Evolutionary conservation across 805 yeast genomes (phyloP), one percentile per base, ranked within the genome.

Genomic region (Maudiozyma saulgeensis): DNA sequence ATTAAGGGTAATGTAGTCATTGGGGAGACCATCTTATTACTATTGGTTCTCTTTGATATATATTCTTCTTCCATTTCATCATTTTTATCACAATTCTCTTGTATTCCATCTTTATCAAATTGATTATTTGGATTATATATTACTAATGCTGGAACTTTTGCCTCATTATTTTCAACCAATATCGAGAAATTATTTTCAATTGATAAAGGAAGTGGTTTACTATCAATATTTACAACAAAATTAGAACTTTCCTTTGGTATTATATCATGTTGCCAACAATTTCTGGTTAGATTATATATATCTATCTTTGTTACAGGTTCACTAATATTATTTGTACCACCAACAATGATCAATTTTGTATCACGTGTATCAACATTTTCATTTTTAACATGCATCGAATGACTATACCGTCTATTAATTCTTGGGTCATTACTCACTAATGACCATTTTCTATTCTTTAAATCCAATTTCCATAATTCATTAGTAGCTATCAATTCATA

Each of bases 381-480:
- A 37, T 60, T 57, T 15, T 56, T 53, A 4, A 72, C 56, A 23
- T 77, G 68, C 64, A 79, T 63, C 16, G 74, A 68, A 57, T 80
- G 86, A 50, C 76, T 75, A 57, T 66, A 83, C 46, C 88, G 67
- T 13, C 65, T 59, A 2, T 68, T 55, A 6, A 67, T 59, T 13
- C 63, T 64, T 2, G 71, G 61, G n/a, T 56, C 57, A 11, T 66
- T 65, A 18, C 75, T 75, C 1, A 82, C 60, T 45, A 78, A 70
- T 0, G 61, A 61, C 91, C 91, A 85, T 12, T 62, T 62, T 47
- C 70, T 70, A 3, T 73, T 64, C 41, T 69, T 73, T 31, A 81
- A 61, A 59, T 81, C 76, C 53, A 82, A 77, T 54, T 75, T 75
- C 93, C 95, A 86, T n/a, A 83, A 63, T 55, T 86, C 95, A 55